Evolutionary conservation across 495 filamentous ascomycete genomes (phyloP), one percentile per base, ranked within the genome.

Genomic region (Jackrogersella multiformis): DNA sequence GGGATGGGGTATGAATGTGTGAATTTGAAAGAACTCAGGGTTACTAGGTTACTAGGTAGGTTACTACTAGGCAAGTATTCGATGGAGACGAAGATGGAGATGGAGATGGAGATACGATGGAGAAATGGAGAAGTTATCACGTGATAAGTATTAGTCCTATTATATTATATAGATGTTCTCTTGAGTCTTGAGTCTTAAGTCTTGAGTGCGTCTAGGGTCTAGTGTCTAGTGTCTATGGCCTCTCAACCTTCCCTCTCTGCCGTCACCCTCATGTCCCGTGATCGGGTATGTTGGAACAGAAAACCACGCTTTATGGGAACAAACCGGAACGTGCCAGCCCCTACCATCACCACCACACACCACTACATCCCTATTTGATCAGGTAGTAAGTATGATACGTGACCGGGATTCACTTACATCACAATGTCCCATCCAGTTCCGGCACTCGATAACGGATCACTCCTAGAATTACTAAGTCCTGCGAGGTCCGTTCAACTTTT

Each of bases 401-500:
- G 56, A 55, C 46, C 35, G 32, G 58, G 32, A 59, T 59, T 69
- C 56, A 61, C 56, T 65, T 54, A 65, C 66, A 58, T 58, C 52
- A 64, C 56, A 57, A 5, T 46, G 44, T 46, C 51, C 61, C 52
- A 45, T 61, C 56, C 66, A 48, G 20, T 46, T 34, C 39, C 35
- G 56, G 34, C 32, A 51, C 15, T 49, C 51, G 30, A 58, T 52
- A 45, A 21, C 41, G 23, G 42, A 46, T 2, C 26, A 20, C 36
- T 70, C 57, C 57, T 46, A 66, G 52, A 66, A 66, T 66, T 70
- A 65, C 67, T 66, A 70, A 65, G 57, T 70, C 20, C 61, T 70
- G 56, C 56, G 55, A 48, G 34, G 28, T 61, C 55, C 28, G 21
- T 21, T 30, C 49, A 26, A 64, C 48, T 26, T 51, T 36, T 55